Conservation (phyloP, 2,329 filamentous ascomycete species). For the Aspergillus quadricinctus region DNA sequence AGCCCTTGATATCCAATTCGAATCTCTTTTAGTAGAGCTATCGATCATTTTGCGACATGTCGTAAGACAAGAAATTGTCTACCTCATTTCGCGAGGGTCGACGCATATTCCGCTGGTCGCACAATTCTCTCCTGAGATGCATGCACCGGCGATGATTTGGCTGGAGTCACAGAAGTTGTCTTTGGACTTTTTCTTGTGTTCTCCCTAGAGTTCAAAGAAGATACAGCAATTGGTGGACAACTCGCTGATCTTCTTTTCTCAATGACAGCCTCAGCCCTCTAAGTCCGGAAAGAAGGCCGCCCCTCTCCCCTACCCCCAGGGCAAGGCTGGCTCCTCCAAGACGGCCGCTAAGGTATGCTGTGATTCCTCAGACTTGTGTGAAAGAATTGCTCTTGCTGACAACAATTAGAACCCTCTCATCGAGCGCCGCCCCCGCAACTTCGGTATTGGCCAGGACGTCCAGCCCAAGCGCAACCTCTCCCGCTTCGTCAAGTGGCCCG, state of each 20-base stretch:
- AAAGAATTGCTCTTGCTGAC: neutral
- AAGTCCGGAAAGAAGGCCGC: slow-evolving; percentile 98
- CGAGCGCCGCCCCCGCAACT: slow-evolving; percentile 98
- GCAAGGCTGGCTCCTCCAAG: slow-evolving; percentile 81
- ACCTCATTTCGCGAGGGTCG: slow-evolving; percentile 27
- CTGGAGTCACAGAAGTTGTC: slow-evolving; percentile 51
- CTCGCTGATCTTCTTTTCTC: slow-evolving; percentile 96
- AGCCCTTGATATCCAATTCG: slow-evolving; percentile 49
- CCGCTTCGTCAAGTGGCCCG: slow-evolving; percentile 99
- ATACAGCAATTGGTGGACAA: slow-evolving; percentile 67
- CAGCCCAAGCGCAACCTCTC: slow-evolving; percentile 93
- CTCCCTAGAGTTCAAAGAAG: slow-evolving; percentile 95
- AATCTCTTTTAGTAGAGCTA: slow-evolving; percentile 29
- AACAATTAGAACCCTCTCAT: slow-evolving; percentile 85
- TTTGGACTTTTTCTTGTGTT: slow-evolving; percentile 48
- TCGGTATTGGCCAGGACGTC: slow-evolving; percentile 97
- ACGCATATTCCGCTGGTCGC: slow-evolving; percentile 37
- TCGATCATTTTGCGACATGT: slow-evolving; percentile 39
- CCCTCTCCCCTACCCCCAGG: slow-evolving; percentile 91
- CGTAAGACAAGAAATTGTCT: slow-evolving; percentile 26
- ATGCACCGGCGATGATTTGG: slow-evolving; percentile 44
- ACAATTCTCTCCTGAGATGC: slow-evolving; percentile 28
- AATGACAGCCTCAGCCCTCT: slow-evolving; percentile 99
- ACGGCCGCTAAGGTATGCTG: slow-evolving; percentile 87
- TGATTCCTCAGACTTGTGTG: neutral